These are phyloP conservation scores for Aspergillus panamensis DNA, from an alignment of 495 filamentous ascomycete genomes.

Conservation along the genomic window DNA sequence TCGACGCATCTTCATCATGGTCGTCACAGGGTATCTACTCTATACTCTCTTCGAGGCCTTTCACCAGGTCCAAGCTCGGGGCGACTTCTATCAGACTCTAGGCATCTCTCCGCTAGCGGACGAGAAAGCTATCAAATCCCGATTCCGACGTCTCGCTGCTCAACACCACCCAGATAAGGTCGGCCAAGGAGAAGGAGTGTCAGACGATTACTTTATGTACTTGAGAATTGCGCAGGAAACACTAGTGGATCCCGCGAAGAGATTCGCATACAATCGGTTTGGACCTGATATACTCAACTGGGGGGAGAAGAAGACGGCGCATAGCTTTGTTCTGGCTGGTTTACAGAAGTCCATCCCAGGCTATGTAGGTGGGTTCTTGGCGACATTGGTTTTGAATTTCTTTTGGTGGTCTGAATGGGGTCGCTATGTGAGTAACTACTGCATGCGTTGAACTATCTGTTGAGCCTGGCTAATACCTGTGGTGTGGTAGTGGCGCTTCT, in stretches of 20 bases:
- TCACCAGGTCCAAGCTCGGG: slow-evolving; percentile 64
- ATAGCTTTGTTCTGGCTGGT: slow-evolving; percentile 70
- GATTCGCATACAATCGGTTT: slow-evolving; percentile 93
- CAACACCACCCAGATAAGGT: slow-evolving; percentile 89
- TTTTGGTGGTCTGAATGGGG: slow-evolving; percentile 82
- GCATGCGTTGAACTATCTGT: too few species aligned
- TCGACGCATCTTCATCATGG: slow-evolving; percentile 73
- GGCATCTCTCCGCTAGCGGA: slow-evolving; percentile 62
- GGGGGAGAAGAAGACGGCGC: slow-evolving; percentile 64
- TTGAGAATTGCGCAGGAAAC: slow-evolving; percentile 82
- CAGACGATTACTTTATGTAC: slow-evolving; percentile 69
- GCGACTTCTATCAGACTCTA: slow-evolving; percentile 75
- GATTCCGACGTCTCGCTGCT: slow-evolving; percentile 80
- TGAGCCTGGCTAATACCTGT: not conserved
- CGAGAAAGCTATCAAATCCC: slow-evolving; percentile 75
- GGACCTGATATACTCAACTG: slow-evolving; percentile 70
- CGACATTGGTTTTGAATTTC: slow-evolving; percentile 65
- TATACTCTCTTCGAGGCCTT: slow-evolving; percentile 95
- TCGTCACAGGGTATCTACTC: slow-evolving; percentile 77
- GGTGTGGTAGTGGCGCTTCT: slow-evolving; percentile 70
- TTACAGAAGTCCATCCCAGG: slow-evolving; percentile 55
- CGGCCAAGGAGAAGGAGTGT: slow-evolving; percentile 23
- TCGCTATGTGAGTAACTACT: slow-evolving; percentile 48
- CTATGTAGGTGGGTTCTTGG: slow-evolving; percentile 60
- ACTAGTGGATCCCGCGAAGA: slow-evolving; percentile 69